Base-by-base conservation (phyloP, 345 rosid genomes). In the Kandelia obovata region DNA sequence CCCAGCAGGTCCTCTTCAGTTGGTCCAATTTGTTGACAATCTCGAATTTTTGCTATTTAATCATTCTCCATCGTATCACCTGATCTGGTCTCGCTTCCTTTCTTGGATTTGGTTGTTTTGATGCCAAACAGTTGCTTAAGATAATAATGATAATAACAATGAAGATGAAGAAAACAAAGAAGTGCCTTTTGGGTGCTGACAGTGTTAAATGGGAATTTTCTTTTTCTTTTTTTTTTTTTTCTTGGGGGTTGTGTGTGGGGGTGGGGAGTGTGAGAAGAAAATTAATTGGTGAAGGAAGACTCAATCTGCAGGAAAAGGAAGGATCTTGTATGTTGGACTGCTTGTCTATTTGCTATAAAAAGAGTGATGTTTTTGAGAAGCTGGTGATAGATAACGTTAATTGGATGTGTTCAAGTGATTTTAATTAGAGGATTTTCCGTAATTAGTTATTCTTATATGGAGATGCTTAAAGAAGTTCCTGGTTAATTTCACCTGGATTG, bases 1-100 rank as follows among this genome's bases (percentile, higher is more conserved):
- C 99, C 53, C 89, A 85, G 64, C 98, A 92, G 97, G 99, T 7
- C 67, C 51, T 47, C 16, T 19, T 30, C 5, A 28, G 7, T 43
- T 19, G 34, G 30, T 61, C 67, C 61, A 27, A 72, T 21, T 53
- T 11, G 25, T 71, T 69, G 21, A 2, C 28, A 6, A 17, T 58
- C 27, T 47, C 1, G 16, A 25, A 19, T 52, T 62, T 27, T 56
- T 53, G 0, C 37, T 16, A 3, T 37, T 25, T 26, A 32, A 56
- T 35, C 70, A 53, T 66, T 46, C 34, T 31, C 46, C 56, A 37
- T 62, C 31, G n/a, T 30, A 7, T 72, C 72, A 71, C 78, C 62
- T 62, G 68, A 60, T 65, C 71, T 70, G 73, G 68, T 49, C 16
- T 34, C 68, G 43, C 25, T 69, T 71, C 34, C 35, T 69, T 58